These are phyloP conservation scores for Stromatinia cepivora DNA, from an alignment of 2,329 filamentous ascomycete species.

Conservation along the genomic window DNA sequence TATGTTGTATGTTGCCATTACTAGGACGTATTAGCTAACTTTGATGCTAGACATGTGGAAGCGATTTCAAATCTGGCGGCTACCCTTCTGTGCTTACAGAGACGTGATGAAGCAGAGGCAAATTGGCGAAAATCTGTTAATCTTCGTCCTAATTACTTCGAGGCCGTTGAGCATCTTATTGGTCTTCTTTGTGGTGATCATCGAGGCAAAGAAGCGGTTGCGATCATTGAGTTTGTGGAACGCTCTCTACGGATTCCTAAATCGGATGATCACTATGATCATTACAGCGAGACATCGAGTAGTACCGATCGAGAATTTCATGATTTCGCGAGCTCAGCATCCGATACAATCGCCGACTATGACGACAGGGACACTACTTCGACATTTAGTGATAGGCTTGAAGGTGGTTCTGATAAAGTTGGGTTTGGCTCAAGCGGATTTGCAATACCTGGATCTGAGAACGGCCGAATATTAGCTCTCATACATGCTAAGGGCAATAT, in stretches of 20 bases:
- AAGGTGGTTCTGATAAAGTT: conserved; percentile 30
- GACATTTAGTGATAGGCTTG: conserved; percentile 26
- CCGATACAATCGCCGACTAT: conserved; percentile 38
- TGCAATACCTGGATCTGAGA: conserved; percentile 79
- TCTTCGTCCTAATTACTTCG: conserved; percentile 82
- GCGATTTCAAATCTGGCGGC: conserved; percentile 92
- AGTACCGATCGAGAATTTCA: conserved; percentile 45
- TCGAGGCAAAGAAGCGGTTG: conserved; percentile 79
- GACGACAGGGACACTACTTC: conserved; percentile 35
- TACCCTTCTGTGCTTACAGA: conserved; percentile 79
- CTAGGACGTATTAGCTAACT: conserved; percentile 19
- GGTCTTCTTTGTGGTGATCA: conserved; percentile 81
- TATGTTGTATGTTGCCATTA: conserved; percentile 42
- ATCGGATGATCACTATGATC: conserved; percentile 52
- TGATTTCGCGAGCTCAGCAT: conserved; percentile 32
- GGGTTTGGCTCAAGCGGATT: conserved; percentile 81
- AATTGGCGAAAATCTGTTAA: conserved; percentile 86
- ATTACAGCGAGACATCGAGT: conserved; percentile 59
- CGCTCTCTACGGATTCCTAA: conserved; percentile 59
- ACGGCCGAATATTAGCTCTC: conserved; percentile 88
- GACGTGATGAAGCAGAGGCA: conserved; percentile 78
- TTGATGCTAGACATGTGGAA: conserved; percentile 66
- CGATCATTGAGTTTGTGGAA: conserved; percentile 85
- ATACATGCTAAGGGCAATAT: conserved; percentile 99
- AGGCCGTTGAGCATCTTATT: conserved; percentile 92